Evolutionary conservation across 2,329 filamentous ascomycete genomes (phyloP).

Genomic region (Colletotrichum sp.): DNA sequence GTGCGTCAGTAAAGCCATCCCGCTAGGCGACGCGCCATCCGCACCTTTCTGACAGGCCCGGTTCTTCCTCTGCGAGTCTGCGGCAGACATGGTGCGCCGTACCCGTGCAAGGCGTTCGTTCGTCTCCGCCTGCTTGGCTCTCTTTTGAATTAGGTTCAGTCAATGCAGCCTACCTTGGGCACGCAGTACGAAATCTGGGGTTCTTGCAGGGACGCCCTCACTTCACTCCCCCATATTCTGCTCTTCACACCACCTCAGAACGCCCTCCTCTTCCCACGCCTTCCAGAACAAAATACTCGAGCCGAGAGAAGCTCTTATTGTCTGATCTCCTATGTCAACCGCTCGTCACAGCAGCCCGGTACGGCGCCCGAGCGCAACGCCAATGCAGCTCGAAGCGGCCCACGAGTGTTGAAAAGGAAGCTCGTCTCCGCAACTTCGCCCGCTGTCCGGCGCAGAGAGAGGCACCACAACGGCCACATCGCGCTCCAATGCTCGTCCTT

Average conservation of each 20-base stretch:
- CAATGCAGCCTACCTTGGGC: not conserved
- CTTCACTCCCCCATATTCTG: not conserved
- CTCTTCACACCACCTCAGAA: not conserved
- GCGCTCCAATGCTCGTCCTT: not conserved
- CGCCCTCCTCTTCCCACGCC: not conserved
- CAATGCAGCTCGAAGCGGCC: not conserved
- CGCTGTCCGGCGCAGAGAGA: not conserved
- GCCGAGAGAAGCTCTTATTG: not conserved
- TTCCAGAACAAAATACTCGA: not conserved
- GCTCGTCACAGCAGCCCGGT: not conserved
- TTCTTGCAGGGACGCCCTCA: slow-evolving; percentile 1
- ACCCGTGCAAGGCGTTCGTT: not conserved
- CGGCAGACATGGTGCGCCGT: not conserved
- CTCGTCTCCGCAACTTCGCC: not conserved
- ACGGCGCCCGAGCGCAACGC: not conserved
- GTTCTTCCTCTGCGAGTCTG: not conserved
- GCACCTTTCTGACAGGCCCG: not conserved
- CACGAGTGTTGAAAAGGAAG: not conserved
- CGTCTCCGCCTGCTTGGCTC: not conserved
- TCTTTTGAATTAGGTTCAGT: not conserved
- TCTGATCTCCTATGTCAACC: not conserved
- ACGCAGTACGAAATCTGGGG: not conserved
- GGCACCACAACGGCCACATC: not conserved
- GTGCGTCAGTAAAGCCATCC: not conserved
- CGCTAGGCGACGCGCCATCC: not conserved